phyloP scores from a whole-genome alignment of 2,329 filamentous ascomycete species.

The Pyrenochaeta sp. region DNA sequence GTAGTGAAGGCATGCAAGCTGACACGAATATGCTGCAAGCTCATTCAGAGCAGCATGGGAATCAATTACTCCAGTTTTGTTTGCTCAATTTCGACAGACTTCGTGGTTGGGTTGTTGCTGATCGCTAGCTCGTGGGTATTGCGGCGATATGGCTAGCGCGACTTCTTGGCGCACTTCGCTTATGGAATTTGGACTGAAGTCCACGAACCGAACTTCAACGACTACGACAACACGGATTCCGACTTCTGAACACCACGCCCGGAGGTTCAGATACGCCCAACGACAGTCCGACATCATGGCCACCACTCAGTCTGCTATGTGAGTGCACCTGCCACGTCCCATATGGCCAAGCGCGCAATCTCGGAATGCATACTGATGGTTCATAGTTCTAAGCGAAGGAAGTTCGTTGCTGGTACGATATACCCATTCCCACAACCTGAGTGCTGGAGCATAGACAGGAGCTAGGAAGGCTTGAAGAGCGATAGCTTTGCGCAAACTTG shows the following conservation, averaged over 20 bases:
- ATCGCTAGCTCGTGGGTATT: too few relatives aligned
- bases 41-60: too few relatives aligned
- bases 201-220: constrained; percentile 23
- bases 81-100: too few relatives aligned
- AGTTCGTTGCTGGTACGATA: constrained; percentile 61
- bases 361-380: constrained; percentile 34
- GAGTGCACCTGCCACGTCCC: constrained; percentile 28
- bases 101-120: too few relatives aligned
- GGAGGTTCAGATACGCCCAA: constrained; percentile 47
- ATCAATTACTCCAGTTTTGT: too few relatives aligned
- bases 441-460: constrained; percentile 9
- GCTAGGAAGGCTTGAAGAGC: not conserved
- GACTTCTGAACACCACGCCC: constrained; percentile 44
- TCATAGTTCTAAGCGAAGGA: constrained; percentile 85
- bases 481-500: constrained; percentile 6
- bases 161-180: constrained; percentile 23
- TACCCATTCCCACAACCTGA: constrained; percentile 24
- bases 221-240: constrained; percentile 42
- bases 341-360: constrained; percentile 6
- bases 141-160: too few relatives aligned
- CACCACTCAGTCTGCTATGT: constrained; percentile 54
- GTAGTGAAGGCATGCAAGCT: too few relatives aligned
- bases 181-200: constrained; percentile 21
- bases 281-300: constrained; percentile 51
- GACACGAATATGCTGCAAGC: too few relatives aligned